Evolutionary conservation across 1,284 basidiomycete genomes (phyloP).

Genomic region (Moniliella sp.): DNA sequence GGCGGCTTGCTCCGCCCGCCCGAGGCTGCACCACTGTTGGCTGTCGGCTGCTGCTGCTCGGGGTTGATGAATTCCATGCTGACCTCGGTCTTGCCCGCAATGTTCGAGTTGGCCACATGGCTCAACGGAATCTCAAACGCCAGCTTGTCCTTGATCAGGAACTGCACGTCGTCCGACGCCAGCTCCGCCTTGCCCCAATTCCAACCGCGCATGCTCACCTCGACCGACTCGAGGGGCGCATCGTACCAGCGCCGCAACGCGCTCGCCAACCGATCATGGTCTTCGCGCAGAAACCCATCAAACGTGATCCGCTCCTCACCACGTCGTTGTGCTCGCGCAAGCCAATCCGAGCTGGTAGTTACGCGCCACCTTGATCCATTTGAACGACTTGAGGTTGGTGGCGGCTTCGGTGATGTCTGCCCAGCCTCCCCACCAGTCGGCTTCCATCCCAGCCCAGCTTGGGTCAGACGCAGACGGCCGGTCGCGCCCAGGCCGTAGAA

Average conservation of each 20-base stretch:
- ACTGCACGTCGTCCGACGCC: constrained; percentile 60
- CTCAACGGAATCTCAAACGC: constrained; percentile 75
- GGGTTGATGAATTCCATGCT: constrained; percentile 68
- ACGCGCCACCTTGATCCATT: constrained; percentile 71
- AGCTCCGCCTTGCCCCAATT: constrained; percentile 63
- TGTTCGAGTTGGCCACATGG: constrained; percentile 85
- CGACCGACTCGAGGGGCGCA: constrained; percentile 61
- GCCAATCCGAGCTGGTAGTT: constrained; percentile 63
- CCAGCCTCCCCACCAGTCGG: constrained; percentile 39
- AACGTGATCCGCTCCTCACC: constrained; percentile 48
- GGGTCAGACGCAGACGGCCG: constrained; percentile 51
- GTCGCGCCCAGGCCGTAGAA: too few relatives aligned
- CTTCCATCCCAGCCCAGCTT: constrained; percentile 77
- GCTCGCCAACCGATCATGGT: constrained; percentile 32
- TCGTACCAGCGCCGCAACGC: constrained; percentile 46
- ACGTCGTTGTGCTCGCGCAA: constrained; percentile 44
- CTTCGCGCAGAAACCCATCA: constrained; percentile 79
- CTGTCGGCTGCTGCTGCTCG: constrained; percentile 28
- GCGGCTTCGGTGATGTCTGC: constrained; percentile 44
- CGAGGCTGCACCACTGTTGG: constrained; percentile 27
- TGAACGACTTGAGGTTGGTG: constrained; percentile 59
- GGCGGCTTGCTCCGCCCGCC: constrained; percentile 1
- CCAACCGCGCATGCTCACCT: constrained; percentile 80
- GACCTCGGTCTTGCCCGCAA: constrained; percentile 86
- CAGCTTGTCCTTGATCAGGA: constrained; percentile 68